Conservation (phyloP, 2,329 filamentous ascomycete genomes). For the Ambrosiella xylebori region DNA sequence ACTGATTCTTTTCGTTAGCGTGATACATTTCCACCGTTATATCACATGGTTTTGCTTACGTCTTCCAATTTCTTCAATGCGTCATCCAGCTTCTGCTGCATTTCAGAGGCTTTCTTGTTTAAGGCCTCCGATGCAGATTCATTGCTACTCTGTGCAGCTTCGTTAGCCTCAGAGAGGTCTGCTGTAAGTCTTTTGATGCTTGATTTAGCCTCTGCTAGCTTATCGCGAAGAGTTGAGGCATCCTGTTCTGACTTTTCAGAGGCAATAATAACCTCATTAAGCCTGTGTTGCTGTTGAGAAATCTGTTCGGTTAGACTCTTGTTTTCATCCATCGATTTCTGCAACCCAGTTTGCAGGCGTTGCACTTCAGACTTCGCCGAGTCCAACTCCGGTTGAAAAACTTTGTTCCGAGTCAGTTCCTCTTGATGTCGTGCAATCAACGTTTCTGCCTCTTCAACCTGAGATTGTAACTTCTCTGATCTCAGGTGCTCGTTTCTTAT, state of each 20-base stretch:
- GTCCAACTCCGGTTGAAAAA: neutral
- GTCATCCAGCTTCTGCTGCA: conserved; percentile 17
- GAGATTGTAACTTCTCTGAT: conserved; percentile 14
- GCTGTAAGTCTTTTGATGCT: too few species aligned
- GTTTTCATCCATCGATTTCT: neutral
- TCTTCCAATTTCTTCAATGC: conserved; percentile 18
- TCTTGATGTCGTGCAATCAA: neutral
- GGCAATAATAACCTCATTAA: neutral
- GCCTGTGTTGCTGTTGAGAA: conserved; percentile 3
- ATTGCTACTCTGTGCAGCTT: too few species aligned
- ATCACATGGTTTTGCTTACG: neutral
- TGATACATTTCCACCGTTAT: neutral
- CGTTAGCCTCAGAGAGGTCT: neutral
- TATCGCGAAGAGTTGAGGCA: neutral
- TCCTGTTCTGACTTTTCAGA: neutral
- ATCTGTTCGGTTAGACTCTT: neutral
- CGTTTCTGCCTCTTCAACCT: conserved; percentile 19
- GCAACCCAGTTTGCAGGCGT: neutral
- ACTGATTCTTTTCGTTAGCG: conserved; percentile 6
- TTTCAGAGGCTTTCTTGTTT: neutral
- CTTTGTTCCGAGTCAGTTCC: neutral
- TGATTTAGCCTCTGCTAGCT: neutral
- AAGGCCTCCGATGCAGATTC: neutral
- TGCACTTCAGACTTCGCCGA: neutral
- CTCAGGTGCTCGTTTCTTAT: neutral